Base-by-base conservation (phyloP, 2,329 filamentous ascomycete genomes). In the Botryotinia calthae region DNA sequence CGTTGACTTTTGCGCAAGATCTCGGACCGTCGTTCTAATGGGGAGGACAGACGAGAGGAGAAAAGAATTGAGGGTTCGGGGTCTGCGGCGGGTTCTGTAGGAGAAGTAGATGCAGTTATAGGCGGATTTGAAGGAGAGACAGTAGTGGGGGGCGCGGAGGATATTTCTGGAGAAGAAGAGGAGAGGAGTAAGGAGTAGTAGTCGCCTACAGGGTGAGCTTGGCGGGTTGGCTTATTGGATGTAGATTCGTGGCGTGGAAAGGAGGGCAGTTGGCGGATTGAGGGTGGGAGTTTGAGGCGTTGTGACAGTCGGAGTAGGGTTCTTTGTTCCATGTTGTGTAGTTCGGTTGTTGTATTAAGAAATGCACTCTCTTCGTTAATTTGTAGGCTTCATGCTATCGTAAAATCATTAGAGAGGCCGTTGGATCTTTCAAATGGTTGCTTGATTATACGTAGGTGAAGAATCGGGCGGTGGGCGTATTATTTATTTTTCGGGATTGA, bases 11-110 rank as follows among this genome's bases (percentile, higher is more conserved):
- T 85, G 22, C 86, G 84, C 20, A 88, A 84, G 51, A 89, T 86
- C 62, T 88, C 85, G 4, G 85, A 86, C 58, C 89, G 87, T 74
- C 91, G 86, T 79, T 94, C 90, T 54, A 87, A 87, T 1, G 94
- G 93, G 0, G 92, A 93, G 37, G 91, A 89, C 22, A 96, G 87
- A 14, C 90, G 88, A 12, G 93, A 92, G 31, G 94, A 94, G 79
- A 99, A 98, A 46, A 98, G 87, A 78, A 97, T 89, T 62, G 89
- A 83, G 70, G 90, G 88, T 79, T 86, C 87, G 2, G 76, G 59
- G 62, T 75, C 73, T 25, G 58, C 40, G 61, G 71, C 14, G 20
- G 22, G 34, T 28, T 51, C 28, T 73, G 62, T 28, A 44, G 51
- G 62, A 42, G 63, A 71, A 54, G n/a, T n/a, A n/a, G 75, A 73